These are phyloP conservation scores for Talinum fruticosum DNA, from an alignment of 148 eudicot genomes.

Conservation along the genomic window DNA sequence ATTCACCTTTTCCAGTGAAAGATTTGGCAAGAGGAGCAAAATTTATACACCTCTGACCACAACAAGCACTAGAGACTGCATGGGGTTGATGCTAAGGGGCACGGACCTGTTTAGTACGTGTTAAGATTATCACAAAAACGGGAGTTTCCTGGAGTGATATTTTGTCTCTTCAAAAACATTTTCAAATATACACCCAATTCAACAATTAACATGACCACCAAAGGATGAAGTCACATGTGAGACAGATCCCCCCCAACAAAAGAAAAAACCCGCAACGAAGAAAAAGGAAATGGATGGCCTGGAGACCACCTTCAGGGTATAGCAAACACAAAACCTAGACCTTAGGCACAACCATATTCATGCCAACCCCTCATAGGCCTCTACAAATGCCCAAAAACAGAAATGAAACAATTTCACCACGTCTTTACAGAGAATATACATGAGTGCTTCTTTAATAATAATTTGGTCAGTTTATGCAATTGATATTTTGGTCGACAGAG, in stretches of 20 bases:
- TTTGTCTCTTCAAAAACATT: not conserved
- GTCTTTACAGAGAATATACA: not conserved
- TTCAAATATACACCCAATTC: not conserved
- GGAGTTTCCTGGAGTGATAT: not conserved
- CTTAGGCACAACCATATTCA: not conserved
- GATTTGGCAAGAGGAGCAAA: not conserved
- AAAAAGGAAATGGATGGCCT: not conserved
- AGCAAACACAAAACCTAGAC: not conserved
- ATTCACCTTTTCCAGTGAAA: not conserved
- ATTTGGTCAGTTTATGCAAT: not conserved
- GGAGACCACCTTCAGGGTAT: not conserved
- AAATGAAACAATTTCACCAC: not conserved
- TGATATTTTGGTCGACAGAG: not conserved
- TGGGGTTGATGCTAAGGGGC: not conserved
- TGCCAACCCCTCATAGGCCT: not conserved
- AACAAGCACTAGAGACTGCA: constrained; percentile 1
- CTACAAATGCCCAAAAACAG: not conserved
- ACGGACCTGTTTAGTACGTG: not conserved
- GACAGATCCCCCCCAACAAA: not conserved
- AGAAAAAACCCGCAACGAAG: not conserved
- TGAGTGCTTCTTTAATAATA: not conserved
- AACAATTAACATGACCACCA: not conserved
- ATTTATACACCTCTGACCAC: not conserved
- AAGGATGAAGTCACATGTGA: constrained; percentile 8
- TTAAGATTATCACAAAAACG: not conserved